These are phyloP conservation scores for Lactarius deliciosus DNA, from an alignment of 768 basidiomycete species.

Conservation along the genomic window DNA sequence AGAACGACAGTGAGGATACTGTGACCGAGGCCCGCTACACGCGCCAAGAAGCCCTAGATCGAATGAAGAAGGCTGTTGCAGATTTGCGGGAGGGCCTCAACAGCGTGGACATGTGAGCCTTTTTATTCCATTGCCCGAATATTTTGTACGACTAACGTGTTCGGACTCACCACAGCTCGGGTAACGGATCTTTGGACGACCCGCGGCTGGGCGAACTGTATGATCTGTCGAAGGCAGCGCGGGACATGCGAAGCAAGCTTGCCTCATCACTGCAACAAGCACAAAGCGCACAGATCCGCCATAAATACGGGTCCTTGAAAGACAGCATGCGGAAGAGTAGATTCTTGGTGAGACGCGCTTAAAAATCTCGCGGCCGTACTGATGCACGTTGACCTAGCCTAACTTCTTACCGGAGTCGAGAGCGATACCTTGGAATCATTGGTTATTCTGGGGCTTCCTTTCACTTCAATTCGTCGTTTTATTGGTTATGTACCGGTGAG, in stretches of 20 bases:
- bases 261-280: constrained; percentile 44
- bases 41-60: constrained; percentile 54
- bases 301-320: constrained; percentile 38
- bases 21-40: constrained; percentile 34
- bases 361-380: neutral
- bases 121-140: constrained; percentile 16
- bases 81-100: constrained; percentile 56
- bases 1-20: constrained; percentile 31
- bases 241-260: constrained; percentile 49
- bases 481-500: constrained; percentile 60
- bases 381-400: constrained; percentile 22
- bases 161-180: constrained; percentile 37
- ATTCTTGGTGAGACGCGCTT: constrained; percentile 39
- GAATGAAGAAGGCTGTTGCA: constrained; percentile 56
- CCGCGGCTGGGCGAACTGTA: constrained; percentile 51
- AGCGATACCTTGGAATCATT: constrained; percentile 31
- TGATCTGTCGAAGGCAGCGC: constrained; percentile 51
- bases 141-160: constrained; percentile 19
- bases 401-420: constrained; percentile 25
- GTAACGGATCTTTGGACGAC: constrained; percentile 41
- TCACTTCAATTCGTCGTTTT: constrained; percentile 48
- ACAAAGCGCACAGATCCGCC: constrained; percentile 39
- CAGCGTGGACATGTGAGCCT: constrained; percentile 55
- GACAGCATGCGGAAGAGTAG: constrained; percentile 40
- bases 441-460: constrained; percentile 40